phyloP scores from a whole-genome alignment of 768 basidiomycete species.

The Filobasidium floriforme region DNA sequence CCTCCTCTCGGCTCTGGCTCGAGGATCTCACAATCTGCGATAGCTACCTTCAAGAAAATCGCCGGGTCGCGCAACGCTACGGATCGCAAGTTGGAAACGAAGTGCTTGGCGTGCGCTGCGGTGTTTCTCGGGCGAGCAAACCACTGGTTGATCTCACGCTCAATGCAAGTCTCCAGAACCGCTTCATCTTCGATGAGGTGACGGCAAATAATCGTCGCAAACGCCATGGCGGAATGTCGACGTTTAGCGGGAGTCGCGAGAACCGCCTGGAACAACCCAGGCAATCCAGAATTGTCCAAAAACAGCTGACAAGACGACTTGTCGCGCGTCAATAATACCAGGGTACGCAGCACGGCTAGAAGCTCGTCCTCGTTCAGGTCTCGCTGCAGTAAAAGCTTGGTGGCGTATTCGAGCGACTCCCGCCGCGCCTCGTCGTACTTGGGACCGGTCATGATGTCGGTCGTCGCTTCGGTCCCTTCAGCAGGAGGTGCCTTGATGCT shows the following conservation, averaged over 20 bases:
- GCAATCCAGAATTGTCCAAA: constrained; percentile 59
- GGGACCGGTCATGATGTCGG: constrained; percentile 52
- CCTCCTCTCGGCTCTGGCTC: constrained; percentile 55
- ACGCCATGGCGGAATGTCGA: background rate
- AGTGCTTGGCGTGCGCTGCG: constrained; percentile 48
- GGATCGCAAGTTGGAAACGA: constrained; percentile 66
- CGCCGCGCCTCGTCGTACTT: constrained; percentile 56
- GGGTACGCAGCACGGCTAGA: constrained; percentile 67
- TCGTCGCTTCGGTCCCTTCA: constrained; percentile 47
- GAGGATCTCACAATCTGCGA: constrained; percentile 63
- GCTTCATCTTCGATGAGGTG: constrained; percentile 75
- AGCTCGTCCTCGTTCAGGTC: constrained; percentile 71
- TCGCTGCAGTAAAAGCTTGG: constrained; percentile 60
- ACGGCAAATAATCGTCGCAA: constrained; percentile 62
- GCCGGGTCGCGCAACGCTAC: constrained; percentile 73
- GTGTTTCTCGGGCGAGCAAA: constrained; percentile 57
- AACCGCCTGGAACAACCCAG: constrained; percentile 54
- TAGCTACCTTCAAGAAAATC: constrained; percentile 66
- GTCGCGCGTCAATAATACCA: constrained; percentile 77
- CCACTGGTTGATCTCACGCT: constrained; percentile 71
- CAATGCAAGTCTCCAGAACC: constrained; percentile 65
- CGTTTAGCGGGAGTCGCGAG: background rate
- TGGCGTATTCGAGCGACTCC: constrained; percentile 66
- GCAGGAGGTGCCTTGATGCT: constrained; percentile 60
- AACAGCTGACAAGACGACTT: constrained; percentile 60